These are phyloP conservation scores for Acaromyces ingoldii DNA, from an alignment of 1,284 basidiomycete genomes.

Conservation along the genomic window DNA sequence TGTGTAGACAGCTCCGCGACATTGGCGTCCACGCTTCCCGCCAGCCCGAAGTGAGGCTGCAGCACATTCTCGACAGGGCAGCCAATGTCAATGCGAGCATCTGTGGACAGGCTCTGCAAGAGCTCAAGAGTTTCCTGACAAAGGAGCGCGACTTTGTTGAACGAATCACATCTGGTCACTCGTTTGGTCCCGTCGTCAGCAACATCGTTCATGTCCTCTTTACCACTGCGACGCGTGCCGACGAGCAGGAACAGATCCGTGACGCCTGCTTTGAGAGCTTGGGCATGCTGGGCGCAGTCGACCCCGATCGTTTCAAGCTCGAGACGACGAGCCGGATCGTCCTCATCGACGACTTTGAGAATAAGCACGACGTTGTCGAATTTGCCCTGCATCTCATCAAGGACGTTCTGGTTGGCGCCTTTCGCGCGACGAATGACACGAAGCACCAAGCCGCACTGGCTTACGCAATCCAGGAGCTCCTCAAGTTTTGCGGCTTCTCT, in stretches of 20 bases:
- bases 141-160: conserved; percentile 30
- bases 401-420: conserved; percentile 83
- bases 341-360: conserved; percentile 74
- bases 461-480: conserved; percentile 86
- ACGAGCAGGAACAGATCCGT: conserved; percentile 56
- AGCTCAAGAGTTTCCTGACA: conserved; percentile 58
- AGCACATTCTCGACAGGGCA: conserved; percentile 69
- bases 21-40: conserved; percentile 50
- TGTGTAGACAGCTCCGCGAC: conserved; percentile 27
- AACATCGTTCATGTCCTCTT: conserved; percentile 68
- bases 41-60: conserved; percentile 57
- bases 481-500: conserved; percentile 82
- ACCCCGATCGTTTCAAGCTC: conserved; percentile 86
- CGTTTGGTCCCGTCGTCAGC: conserved; percentile 75
- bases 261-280: conserved; percentile 75
- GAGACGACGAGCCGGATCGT: conserved; percentile 62
- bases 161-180: conserved; percentile 53
- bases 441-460: conserved; percentile 84
- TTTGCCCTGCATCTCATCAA: conserved; percentile 83
- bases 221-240: conserved; percentile 62
- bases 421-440: conserved; percentile 87
- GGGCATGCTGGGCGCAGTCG: conserved; percentile 87
- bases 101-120: conserved; percentile 68
- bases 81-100: conserved; percentile 78
- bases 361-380: conserved; percentile 69